Evolutionary conservation across 345 rosid genomes (phyloP).

Genomic region (Pistacia integerrima): DNA sequence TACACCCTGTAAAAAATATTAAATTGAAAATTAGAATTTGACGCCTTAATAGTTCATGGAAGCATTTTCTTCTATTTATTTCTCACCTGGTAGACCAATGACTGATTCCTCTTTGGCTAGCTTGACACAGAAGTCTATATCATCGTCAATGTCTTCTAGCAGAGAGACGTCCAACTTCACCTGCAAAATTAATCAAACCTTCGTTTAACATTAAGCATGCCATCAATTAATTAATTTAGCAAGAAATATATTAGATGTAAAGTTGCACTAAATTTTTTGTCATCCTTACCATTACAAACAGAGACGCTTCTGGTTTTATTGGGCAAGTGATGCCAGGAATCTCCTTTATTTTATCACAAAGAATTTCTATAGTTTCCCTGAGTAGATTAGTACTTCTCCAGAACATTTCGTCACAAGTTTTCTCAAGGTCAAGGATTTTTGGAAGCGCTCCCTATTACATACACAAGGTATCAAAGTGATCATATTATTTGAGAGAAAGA

Average conservation of each 20-base stretch:
- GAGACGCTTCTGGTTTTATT: conserved; percentile 46
- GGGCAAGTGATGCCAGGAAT: conserved; percentile 27
- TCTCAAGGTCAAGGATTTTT: conserved; percentile 35
- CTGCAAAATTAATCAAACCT: conserved; percentile 24
- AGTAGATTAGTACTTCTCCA: conserved; percentile 17
- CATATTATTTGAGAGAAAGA: too few species aligned
- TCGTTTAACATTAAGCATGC: not conserved
- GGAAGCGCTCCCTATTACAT: conserved; percentile 47
- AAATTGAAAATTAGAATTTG: not conserved
- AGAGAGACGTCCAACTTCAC: conserved; percentile 35
- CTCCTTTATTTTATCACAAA: conserved; percentile 35
- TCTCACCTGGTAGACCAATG: conserved; percentile 46
- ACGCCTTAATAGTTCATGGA: too few species aligned
- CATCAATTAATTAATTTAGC: too few species aligned
- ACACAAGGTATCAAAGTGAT: too few species aligned
- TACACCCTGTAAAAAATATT: conserved; percentile 30
- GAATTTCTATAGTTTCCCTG: conserved; percentile 37
- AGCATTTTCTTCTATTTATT: not conserved
- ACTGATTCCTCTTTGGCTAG: conserved; percentile 61
- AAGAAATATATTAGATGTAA: not conserved
- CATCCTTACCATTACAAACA: conserved; percentile 48
- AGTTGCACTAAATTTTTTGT: not conserved
- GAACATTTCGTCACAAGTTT: conserved; percentile 43
- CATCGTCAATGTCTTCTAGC: conserved; percentile 51
- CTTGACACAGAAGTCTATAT: conserved; percentile 62